Evolutionary conservation across 2,329 filamentous ascomycete genomes (phyloP), one percentile per base, ranked within the genome.

Genomic region (Paecilomyces dactylethromorphus): DNA sequence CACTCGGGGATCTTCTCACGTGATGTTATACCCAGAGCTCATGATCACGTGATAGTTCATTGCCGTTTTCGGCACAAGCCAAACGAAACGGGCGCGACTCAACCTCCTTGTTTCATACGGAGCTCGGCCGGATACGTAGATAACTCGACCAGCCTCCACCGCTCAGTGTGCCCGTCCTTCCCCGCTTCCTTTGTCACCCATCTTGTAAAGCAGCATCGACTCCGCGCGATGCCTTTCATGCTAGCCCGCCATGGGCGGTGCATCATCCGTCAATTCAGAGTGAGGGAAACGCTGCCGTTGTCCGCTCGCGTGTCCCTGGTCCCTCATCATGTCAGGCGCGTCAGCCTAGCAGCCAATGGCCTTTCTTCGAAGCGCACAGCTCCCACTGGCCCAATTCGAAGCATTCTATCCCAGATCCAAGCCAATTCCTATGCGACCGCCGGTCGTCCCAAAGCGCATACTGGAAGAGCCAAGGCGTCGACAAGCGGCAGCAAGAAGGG

Each of bases 341-440:
- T 74, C 45, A 66, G 61, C 54, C 62, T 70, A 15, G 58, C 64
- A 7, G 56, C 64, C 5, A 65, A 59, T 31, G 56, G 60, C 45
- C 62, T 63, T 51, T 33, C 57, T n/a, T 35, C 58, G 13, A 64
- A 55, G 32, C 59, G 61, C 53, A 59, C 56, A 35, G 56, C 57
- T 55, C 61, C 54, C 35, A 54, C 53, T 59, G 31, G 61, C 15
- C 59, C 59, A 56, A 56, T 62, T 8, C 31, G 59, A 4, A 59
- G 57, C 53, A 56, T 59, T n/a, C 63, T 66, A 53, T 64, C 66
- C 15, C 59, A 64, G 24, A 59, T 61, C 31, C 63, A 68, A 24
- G 66, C 64, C 58, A 61, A 65, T 58, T 65, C 64, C 33, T 74
- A 73, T 64, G 71, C 71, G n/a, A 71, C 71, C 45, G 60, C 69